Conservation (phyloP, 129 eudicot genomes). For the Scalesia atractyloides region DNA sequence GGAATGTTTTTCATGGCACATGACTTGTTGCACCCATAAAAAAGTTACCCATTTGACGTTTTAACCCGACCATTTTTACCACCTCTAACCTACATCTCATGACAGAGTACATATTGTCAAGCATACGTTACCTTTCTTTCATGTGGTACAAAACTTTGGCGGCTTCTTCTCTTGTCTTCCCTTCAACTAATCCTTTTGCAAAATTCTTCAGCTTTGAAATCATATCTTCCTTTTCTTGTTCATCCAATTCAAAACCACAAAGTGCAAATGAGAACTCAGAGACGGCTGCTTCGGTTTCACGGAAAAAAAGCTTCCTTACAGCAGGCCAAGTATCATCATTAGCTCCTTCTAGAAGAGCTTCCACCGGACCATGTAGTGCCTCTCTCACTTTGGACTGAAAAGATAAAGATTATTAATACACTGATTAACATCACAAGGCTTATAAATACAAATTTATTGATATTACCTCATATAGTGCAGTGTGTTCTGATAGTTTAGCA, state of each 20-base stretch:
- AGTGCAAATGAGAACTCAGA: slow-evolving; percentile 72
- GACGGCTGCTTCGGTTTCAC: slow-evolving; percentile 67
- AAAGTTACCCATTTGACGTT: neutral
- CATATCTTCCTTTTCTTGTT: slow-evolving; percentile 64
- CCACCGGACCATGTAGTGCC: slow-evolving; percentile 85
- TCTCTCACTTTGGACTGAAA: slow-evolving; percentile 68
- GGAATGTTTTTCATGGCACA: neutral
- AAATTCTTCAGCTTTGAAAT: slow-evolving; percentile 56
- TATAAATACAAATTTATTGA: neutral
- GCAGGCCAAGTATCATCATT: slow-evolving; percentile 95
- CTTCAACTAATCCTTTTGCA: slow-evolving; percentile 85
- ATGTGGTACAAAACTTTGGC: slow-evolving; percentile 84
- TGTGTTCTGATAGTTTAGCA: slow-evolving; percentile 64
- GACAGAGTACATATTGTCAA: neutral
- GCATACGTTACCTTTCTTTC: slow-evolving; percentile 73
- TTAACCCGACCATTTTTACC: neutral
- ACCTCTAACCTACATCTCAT: neutral
- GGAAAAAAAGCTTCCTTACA: slow-evolving; percentile 81
- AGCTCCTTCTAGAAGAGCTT: slow-evolving; percentile 90
- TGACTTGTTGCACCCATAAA: neutral
- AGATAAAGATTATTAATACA: neutral
- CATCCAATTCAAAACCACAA: slow-evolving; percentile 86
- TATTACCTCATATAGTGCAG: slow-evolving; percentile 66
- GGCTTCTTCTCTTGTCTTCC: slow-evolving; percentile 89
- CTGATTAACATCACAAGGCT: neutral